Evolutionary conservation across 176 grass and related monocot species (phyloP), one percentile per base, ranked within the genome.

Genomic region (Ensete ventricosum): DNA sequence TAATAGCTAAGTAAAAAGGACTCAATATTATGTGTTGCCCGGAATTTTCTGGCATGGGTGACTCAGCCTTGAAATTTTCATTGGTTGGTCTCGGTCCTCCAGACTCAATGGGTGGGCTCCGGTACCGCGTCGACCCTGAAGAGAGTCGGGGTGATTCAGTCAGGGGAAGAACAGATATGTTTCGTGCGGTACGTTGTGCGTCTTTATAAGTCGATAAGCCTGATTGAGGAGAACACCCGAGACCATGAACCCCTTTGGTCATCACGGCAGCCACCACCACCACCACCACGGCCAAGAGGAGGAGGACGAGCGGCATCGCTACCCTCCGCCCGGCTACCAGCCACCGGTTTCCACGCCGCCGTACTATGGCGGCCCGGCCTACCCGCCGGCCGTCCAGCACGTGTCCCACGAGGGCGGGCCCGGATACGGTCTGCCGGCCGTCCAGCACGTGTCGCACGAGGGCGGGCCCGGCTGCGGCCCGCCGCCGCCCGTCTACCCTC

Each of bases 261-360:
- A 49, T 19, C 73, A 34, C 54, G 12, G 24, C 16, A 25, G 20
- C 54, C 54, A 59, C 73, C 73, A 59, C 14, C 54, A 43, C 1
- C 72, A 59, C 72, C 72, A 74, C 54, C 54, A 43, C 1, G 54
- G 73, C 43, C 53, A 22, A 20, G 72, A 73, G 12, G 71, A 73
- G 8, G 72, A 74, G 22, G 73, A 48, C 2, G 54, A 60, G 27
- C 50, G 51, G 43, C 34, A 50, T 48, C 67, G 67, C 17, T 51
- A 10, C 19, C 67, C 17, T 12, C 67, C 67, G 14, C 67, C 67
- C 11, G 67, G 67, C 17, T 70, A 51, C 43, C 51, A 70, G 20
- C 54, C 85, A 23, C 74, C 84, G 78, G 77, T 89, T 87, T 50
- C 83, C 67, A 26, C 71, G 85, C 74, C 77, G 8, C 14, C 67